Evolutionary conservation across 495 filamentous ascomycete genomes (phyloP).

Genomic region (Talaromyces trachyspermus): DNA sequence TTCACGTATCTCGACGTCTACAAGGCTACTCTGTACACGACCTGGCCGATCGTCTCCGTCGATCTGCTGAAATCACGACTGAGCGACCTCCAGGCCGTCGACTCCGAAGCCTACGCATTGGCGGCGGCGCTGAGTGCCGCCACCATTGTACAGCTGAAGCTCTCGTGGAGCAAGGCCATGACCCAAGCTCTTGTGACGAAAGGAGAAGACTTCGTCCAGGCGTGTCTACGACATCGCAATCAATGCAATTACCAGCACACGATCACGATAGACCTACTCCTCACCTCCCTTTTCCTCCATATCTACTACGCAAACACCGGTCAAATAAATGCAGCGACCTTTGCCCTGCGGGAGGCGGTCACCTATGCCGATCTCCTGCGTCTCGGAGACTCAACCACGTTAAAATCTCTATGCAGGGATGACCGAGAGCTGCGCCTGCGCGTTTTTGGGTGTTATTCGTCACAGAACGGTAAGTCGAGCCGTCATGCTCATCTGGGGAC

Average conservation of each 20-base stretch:
- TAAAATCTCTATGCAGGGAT: conserved; percentile 1
- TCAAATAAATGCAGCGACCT: conserved; percentile 12
- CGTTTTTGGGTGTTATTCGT: conserved; percentile 14
- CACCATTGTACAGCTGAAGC: conserved; percentile 12
- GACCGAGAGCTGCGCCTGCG: conserved; percentile 12
- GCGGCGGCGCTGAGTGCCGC: conserved; percentile 15
- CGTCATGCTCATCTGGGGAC: neutral
- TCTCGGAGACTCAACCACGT: conserved; percentile 8
- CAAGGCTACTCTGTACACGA: conserved; percentile 8
- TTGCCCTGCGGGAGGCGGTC: conserved; percentile 13
- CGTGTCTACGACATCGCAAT: conserved; percentile 12
- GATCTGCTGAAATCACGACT: conserved; percentile 11
- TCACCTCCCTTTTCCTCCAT: conserved; percentile 14
- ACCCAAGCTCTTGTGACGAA: neutral
- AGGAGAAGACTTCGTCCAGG: conserved; percentile 14
- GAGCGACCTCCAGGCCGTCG: neutral
- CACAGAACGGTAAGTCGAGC: conserved; percentile 11
- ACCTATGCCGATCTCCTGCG: conserved; percentile 13
- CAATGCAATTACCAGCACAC: conserved; percentile 7
- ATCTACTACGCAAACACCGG: conserved; percentile 17
- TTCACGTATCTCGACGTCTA: conserved; percentile 11
- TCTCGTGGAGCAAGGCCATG: neutral
- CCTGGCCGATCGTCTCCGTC: conserved; percentile 13
- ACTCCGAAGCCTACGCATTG: conserved; percentile 8
- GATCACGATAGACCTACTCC: conserved; percentile 6